Evolutionary conservation across 305 asterid species (phyloP), one percentile per base, ranked within the genome.

Genomic region (Ruellia speciosa): DNA sequence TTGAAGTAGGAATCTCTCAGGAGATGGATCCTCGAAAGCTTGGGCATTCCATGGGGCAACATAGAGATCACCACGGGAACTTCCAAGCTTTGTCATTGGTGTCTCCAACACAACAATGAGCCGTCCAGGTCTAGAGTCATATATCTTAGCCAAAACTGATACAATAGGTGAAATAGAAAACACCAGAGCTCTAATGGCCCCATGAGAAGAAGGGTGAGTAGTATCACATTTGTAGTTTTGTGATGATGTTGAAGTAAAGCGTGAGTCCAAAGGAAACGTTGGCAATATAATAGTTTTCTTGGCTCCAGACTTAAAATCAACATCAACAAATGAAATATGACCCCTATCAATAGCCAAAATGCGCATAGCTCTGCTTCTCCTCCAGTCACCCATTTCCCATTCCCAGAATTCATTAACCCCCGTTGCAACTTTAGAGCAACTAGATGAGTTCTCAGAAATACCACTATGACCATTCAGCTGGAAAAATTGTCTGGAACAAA

Each of bases 371-470:
- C 96, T 63, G 72, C 73, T 82, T 70, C 68, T 74, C 58, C 92
- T 82, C 99, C 97, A 93, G 64, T 93, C 99, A 34, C 97, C 96
- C 92, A 88, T 84, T 76, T 93, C 95, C 86, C 75, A 82, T 69
- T 93, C 99, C 99, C 99, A 93, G 78, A 93, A 93, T 24, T 73
- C 95, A 40, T 77, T 63, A 52, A 18, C 39, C 49, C 65, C 52
- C 34, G 62, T 48, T 55, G 63, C 72, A 65, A 15, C 63, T 20
- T 60, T 53, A 34, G 82, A 69, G 72, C 81, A 79, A 72, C 56
- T 75, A 18, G 57, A 69, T 20, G 70, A 16, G 56, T 70, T 63
- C 18, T 48, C 64, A 10, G 68, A 65, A 69, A 77, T 66, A 34
- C 60, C 18, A 55, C 72, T 68, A 71, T 75, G 84, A 33, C 89